phyloP scores from a whole-genome alignment of 352 stramenopile species.

The Phytopythium delawarense region DNA sequence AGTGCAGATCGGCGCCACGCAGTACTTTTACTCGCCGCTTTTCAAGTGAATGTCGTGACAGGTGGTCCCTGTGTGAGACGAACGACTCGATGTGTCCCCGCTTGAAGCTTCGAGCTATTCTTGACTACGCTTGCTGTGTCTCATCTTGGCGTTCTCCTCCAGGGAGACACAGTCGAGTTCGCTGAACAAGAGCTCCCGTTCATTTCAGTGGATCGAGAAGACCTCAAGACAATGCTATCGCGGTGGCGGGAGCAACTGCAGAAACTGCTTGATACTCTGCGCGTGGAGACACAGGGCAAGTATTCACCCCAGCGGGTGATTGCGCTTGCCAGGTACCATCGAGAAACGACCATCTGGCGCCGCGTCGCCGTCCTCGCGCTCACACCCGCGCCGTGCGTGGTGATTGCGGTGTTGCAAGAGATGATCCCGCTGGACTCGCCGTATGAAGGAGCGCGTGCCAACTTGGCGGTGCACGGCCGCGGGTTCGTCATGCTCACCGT shows the following conservation, averaged over 20 bases:
- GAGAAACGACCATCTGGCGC: slow-evolving; percentile 7
- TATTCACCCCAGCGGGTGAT: slow-evolving; percentile 15
- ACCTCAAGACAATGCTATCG: not conserved
- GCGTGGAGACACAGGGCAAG: slow-evolving; percentile 14
- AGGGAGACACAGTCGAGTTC: too few species aligned
- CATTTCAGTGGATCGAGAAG: not conserved
- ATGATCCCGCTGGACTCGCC: slow-evolving; percentile 11
- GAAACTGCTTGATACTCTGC: not conserved
- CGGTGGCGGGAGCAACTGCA: not conserved
- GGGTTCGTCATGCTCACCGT: slow-evolving; percentile 12
- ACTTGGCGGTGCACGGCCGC: slow-evolving; percentile 15
- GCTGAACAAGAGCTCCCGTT: not conserved
- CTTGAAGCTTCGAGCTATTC: too few species aligned
- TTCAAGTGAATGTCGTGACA: slow-evolving; percentile 27
- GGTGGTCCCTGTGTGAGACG: too few species aligned
- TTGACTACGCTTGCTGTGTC: too few species aligned
- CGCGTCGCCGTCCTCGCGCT: slow-evolving; percentile 5
- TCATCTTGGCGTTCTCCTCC: too few species aligned
- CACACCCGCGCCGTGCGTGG: slow-evolving; percentile 15
- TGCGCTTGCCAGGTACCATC: slow-evolving; percentile 9
- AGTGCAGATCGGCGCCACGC: slow-evolving; percentile 54
- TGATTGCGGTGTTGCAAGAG: slow-evolving; percentile 15
- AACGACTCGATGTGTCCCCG: too few species aligned
- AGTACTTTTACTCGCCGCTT: slow-evolving; percentile 64
- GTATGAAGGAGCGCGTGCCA: slow-evolving; percentile 7